Conservation (phyloP, 345 rosid species). For the Crucihimalaya himalaica region DNA sequence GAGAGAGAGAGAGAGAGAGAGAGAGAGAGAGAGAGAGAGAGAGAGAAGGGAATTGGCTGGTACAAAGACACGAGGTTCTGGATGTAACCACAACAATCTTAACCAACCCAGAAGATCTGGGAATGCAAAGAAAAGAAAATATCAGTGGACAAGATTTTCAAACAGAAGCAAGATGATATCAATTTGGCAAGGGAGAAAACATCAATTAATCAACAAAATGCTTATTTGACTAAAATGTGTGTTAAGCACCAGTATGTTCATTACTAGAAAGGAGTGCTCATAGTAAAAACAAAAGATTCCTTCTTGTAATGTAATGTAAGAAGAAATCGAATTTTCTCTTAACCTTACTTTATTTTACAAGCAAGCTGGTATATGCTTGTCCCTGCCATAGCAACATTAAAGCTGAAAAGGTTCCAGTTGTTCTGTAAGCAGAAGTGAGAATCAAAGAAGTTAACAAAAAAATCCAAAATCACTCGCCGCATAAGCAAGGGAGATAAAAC, state of each 20-base stretch:
- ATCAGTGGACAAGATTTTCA: too few relatives aligned
- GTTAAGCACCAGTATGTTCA: neutral
- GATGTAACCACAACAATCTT: too few relatives aligned
- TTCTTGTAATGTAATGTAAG: neutral
- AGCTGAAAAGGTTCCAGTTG: constrained; percentile 94
- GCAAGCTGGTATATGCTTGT: constrained; percentile 86
- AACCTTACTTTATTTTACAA: constrained; percentile 74
- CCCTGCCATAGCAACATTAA: constrained; percentile 80
- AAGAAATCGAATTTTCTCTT: neutral
- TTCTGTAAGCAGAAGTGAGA: constrained; percentile 52
- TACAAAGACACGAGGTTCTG: too few relatives aligned
- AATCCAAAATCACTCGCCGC: neutral
- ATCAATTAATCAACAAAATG: neutral
- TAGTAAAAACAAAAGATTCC: neutral
- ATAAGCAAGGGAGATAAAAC: neutral
- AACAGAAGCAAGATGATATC: constrained; percentile 25
- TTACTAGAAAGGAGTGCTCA: neutral
- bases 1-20: too few relatives aligned
- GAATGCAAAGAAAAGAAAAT: constrained; percentile 34
- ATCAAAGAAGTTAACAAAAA: constrained; percentile 3
- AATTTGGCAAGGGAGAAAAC: neutral
- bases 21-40: too few relatives aligned
- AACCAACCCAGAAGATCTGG: neutral
- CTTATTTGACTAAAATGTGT: neutral
- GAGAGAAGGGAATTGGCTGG: too few relatives aligned